phyloP scores from a whole-genome alignment of 768 basidiomycete genomes.

The Lactarius trivialis region DNA sequence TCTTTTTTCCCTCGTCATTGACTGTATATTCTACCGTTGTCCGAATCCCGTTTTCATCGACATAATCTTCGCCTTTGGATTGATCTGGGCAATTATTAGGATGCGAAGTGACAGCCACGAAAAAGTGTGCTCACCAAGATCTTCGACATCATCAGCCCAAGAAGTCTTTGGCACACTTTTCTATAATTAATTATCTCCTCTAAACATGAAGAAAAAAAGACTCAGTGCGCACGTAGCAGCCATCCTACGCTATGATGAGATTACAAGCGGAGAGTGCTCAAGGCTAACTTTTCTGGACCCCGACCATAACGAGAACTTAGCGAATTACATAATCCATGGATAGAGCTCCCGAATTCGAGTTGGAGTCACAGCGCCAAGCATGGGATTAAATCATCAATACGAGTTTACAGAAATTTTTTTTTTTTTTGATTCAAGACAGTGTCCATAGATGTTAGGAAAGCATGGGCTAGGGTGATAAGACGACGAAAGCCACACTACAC shows the following conservation, averaged over 20 bases:
- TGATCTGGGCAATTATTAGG: constrained; percentile 32
- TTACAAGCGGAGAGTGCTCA: neutral
- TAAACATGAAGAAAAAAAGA: neutral
- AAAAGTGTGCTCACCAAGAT: constrained; percentile 26
- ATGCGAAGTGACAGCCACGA: neutral
- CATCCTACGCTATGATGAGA: neutral
- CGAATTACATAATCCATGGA: neutral
- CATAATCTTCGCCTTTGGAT: constrained; percentile 57
- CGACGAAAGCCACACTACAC: too few species aligned
- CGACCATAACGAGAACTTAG: too few species aligned
- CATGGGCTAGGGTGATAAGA: too few species aligned
- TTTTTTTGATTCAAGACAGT: too few species aligned
- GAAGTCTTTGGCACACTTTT: constrained; percentile 32
- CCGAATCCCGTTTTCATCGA: constrained; percentile 82
- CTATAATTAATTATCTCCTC: neutral
- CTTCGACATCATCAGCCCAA: constrained; percentile 39
- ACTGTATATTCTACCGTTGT: constrained; percentile 70
- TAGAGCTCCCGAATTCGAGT: too few species aligned
- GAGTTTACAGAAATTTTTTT: too few species aligned
- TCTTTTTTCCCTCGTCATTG: constrained; percentile 65
- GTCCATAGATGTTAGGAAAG: too few species aligned
- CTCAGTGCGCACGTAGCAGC: neutral
- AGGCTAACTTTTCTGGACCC: too few species aligned
- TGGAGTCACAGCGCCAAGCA: too few species aligned
- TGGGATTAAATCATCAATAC: too few species aligned